Evolutionary conservation across 2,329 filamentous ascomycete genomes (phyloP).

Genomic region (Microsporum canis): DNA sequence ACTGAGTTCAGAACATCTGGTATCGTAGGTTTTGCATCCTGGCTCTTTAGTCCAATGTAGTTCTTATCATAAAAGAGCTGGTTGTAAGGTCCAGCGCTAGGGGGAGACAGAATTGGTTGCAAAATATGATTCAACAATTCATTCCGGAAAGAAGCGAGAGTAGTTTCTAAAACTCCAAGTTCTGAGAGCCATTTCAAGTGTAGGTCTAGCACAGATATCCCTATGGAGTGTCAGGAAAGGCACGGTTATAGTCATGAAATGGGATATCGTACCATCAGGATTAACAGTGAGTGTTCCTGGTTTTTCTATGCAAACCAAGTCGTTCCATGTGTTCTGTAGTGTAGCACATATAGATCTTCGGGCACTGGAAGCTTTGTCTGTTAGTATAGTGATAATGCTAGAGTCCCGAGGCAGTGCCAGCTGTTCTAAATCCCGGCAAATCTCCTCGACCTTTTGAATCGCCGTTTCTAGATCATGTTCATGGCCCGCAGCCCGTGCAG

Average conservation of each 20-base stretch:
- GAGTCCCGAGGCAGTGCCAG: conserved; percentile 25
- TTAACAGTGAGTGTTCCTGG: conserved; percentile 47
- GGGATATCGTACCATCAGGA: conserved; percentile 28
- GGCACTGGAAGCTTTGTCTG: conserved; percentile 53
- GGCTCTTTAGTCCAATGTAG: conserved; percentile 21
- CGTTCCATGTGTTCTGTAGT: conserved; percentile 59
- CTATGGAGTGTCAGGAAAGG: not conserved
- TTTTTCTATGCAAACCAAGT: conserved; percentile 50
- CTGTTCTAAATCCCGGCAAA: conserved; percentile 19
- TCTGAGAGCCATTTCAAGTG: conserved; percentile 19
- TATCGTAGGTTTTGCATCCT: conserved; percentile 20
- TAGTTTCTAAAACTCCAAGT: conserved; percentile 23
- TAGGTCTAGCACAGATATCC: not conserved
- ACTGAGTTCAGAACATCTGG: conserved; percentile 35
- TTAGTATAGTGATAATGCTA: conserved; percentile 45
- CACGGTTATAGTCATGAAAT: not conserved
- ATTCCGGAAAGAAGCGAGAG: conserved; percentile 25
- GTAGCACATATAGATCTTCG: conserved; percentile 55
- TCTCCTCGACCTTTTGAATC: conserved; percentile 39
- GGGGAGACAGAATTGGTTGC: conserved; percentile 24
- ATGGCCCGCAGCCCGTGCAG: conserved; percentile 36
- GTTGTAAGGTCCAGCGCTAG: conserved; percentile 18
- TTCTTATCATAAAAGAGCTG: conserved; percentile 19
- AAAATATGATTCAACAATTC: conserved; percentile 24
- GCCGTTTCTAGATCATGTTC: conserved; percentile 37